phyloP scores from a whole-genome alignment of 2,329 filamentous ascomycete genomes.

The Sporothrix pseudoabietina region DNA sequence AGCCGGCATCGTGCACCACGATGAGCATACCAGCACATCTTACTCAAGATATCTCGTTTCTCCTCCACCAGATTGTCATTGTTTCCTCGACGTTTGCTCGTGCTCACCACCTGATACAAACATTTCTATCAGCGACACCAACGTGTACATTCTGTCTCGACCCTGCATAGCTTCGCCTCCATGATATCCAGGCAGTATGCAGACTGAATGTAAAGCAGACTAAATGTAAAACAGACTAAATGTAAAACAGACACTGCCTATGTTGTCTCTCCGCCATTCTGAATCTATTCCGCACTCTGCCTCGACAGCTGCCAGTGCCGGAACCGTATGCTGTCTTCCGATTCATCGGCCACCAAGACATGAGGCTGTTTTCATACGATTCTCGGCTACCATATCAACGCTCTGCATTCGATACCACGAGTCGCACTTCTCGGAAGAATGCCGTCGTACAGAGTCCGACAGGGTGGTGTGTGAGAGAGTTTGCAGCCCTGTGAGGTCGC shows the following conservation, averaged over 20 bases:
- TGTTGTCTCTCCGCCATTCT: neutral
- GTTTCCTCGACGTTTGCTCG: neutral
- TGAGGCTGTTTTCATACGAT: neutral
- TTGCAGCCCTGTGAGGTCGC: conserved; percentile 4
- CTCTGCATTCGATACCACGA: neutral
- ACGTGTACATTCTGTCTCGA: neutral
- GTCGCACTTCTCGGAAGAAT: neutral
- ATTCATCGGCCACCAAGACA: neutral
- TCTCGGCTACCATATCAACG: neutral
- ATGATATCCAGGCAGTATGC: neutral
- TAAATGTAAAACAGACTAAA: neutral
- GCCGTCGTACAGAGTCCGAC: neutral
- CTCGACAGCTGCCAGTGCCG: neutral
- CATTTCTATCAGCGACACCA: conserved; percentile 3
- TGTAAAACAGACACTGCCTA: neutral
- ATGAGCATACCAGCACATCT: neutral
- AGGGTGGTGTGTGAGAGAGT: conserved; percentile 1
- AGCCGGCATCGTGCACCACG: neutral
- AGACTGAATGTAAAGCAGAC: neutral
- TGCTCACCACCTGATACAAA: neutral
- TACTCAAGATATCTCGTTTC: neutral
- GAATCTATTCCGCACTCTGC: neutral
- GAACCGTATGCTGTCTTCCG: neutral
- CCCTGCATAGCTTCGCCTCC: neutral
- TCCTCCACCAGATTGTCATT: neutral